Conservation (phyloP, 306 rosid species). For the Datisca glomerata region DNA sequence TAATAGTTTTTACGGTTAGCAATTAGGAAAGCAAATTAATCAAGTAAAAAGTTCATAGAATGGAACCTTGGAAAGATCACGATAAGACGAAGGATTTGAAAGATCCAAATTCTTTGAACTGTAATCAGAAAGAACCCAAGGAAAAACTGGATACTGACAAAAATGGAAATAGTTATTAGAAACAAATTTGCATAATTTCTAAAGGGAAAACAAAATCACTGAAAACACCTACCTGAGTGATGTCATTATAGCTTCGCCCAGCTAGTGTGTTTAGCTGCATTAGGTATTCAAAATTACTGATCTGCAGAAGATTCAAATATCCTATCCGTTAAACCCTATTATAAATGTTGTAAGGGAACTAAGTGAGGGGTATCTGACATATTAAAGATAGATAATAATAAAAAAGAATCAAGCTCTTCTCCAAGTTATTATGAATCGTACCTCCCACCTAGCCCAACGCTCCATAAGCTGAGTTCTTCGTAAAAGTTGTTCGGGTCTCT, state of each 20-base stretch:
- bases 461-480: conserved; percentile 96
- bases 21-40: conserved; percentile 5
- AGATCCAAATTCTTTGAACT: conserved; percentile 77
- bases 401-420: conserved; percentile 3
- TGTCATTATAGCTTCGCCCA: conserved; percentile 96
- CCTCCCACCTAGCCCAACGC: conserved; percentile 99
- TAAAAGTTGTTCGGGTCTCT: conserved; percentile 92
- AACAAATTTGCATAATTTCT: conserved; percentile 11
- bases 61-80: conserved; percentile 90
- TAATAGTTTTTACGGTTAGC: conserved; percentile 10
- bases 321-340: background rate
- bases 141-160: conserved; percentile 98
- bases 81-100: conserved; percentile 66
- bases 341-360: background rate
- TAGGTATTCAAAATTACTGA: conserved; percentile 95
- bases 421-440: conserved; percentile 16
- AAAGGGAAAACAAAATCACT: conserved; percentile 12
- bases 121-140: conserved; percentile 97
- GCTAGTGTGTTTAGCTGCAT: conserved; percentile 99
- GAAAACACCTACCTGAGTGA: conserved; percentile 72
- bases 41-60: conserved; percentile 10
- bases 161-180: conserved; percentile 15
- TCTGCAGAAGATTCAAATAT: conserved; percentile 43
- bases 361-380: too few species aligned
- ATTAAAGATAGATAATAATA: background rate